These are phyloP conservation scores for Trichosporon coremiiforme DNA, from an alignment of 1,284 basidiomycete genomes.

Conservation along the genomic window DNA sequence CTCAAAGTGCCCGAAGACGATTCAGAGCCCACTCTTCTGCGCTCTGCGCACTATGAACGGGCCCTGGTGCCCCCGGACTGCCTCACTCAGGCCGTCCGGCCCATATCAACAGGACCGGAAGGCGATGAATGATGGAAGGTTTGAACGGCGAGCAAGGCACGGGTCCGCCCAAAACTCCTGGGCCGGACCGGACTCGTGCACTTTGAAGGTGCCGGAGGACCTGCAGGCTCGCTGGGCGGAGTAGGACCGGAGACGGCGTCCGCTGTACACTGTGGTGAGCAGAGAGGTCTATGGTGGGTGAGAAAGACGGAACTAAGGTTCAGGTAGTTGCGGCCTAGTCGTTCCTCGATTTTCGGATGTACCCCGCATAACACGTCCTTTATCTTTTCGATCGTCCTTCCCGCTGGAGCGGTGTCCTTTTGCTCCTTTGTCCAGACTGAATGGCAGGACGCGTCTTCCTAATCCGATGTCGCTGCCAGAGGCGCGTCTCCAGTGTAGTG, in stretches of 20 bases:
- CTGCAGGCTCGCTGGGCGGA: no score
- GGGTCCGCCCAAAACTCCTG: background rate
- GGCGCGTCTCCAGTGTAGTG: background rate
- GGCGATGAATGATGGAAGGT: slow-evolving; percentile 9
- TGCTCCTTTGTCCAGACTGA: background rate
- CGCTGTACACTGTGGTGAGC: background rate
- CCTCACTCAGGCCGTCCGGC: no score
- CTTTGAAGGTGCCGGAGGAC: no score
- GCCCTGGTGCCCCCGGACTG: no score
- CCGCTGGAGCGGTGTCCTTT: background rate
- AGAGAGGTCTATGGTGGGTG: background rate
- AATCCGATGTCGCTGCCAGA: background rate
- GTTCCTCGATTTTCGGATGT: slow-evolving; percentile 12
- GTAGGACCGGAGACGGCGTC: background rate
- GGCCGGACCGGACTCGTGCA: background rate
- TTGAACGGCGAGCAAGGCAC: background rate
- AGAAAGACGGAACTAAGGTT: background rate
- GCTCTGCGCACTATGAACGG: no score
- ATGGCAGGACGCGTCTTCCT: background rate
- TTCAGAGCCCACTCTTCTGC: background rate
- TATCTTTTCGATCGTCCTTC: background rate
- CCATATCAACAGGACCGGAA: background rate
- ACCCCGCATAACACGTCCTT: background rate
- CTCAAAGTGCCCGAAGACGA: background rate
- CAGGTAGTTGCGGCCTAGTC: background rate